These are phyloP conservation scores for Phytophthora pistaciae DNA, from an alignment of 352 stramenopile species.

Conservation along the genomic window DNA sequence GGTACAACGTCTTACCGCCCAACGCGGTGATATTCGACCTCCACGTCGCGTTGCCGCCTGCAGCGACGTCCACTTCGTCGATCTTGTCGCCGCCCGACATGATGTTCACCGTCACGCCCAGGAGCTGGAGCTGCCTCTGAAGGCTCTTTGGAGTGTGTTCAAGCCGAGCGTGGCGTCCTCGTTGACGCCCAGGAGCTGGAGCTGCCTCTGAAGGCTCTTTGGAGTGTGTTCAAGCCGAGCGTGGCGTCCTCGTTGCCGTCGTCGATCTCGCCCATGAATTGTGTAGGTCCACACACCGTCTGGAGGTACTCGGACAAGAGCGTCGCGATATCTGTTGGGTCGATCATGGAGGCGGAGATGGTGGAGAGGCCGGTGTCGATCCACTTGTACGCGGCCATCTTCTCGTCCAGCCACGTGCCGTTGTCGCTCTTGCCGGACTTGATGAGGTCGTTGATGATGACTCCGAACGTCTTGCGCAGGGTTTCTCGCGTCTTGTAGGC, in stretches of 20 bases:
- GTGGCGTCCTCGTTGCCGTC: slow-evolving; percentile 50
- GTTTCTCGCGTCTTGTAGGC: slow-evolving; percentile 34
- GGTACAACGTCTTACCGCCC: slow-evolving; percentile 40
- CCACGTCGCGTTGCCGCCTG: slow-evolving; percentile 22
- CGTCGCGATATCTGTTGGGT: slow-evolving; percentile 52
- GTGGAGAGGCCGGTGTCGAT: slow-evolving; percentile 31
- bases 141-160: slow-evolving; percentile 41
- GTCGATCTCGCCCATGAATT: slow-evolving; percentile 65
- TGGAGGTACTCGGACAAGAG: slow-evolving; percentile 68
- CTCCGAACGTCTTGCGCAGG: slow-evolving; percentile 34
- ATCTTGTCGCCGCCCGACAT: slow-evolving; percentile 38
- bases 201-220: slow-evolving; percentile 31
- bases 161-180: slow-evolving; percentile 45
- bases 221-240: slow-evolving; percentile 39
- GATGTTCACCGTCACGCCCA: slow-evolving; percentile 47
- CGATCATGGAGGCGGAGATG: slow-evolving; percentile 30
- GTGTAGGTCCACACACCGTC: slow-evolving; percentile 53
- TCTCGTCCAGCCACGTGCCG: slow-evolving; percentile 26
- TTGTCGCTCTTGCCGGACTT: slow-evolving; percentile 39
- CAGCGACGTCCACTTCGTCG: slow-evolving; percentile 24
- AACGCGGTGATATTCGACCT: slow-evolving; percentile 29
- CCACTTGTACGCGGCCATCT: slow-evolving; percentile 24
- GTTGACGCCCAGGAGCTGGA: slow-evolving; percentile 27
- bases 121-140: slow-evolving; percentile 41
- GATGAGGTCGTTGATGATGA: slow-evolving; percentile 41